phyloP scores from a whole-genome alignment of 768 basidiomycete species.

The Hysterangium stoloniferum region DNA sequence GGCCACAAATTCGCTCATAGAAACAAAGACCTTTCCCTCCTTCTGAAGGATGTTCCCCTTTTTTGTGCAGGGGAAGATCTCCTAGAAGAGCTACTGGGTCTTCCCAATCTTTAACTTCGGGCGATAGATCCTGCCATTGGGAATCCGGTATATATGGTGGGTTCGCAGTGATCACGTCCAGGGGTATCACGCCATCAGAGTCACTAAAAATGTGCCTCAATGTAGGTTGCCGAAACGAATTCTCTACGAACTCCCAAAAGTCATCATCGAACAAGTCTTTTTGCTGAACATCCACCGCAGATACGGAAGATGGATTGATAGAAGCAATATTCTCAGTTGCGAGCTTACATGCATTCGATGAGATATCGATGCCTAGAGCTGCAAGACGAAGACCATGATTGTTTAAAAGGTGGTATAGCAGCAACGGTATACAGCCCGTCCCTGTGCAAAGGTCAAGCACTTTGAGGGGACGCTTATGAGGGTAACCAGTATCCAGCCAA shows the following conservation, averaged over 20 bases:
- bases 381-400: constrained; percentile 40
- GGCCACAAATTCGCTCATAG: constrained; percentile 62
- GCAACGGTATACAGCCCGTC: constrained; percentile 82
- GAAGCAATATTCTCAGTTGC: constrained; percentile 38
- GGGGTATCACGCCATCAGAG: constrained; percentile 32
- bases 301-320: constrained; percentile 14
- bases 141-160: constrained; percentile 75
- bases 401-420: constrained; percentile 58
- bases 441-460: constrained; percentile 92
- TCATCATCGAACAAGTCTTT: constrained; percentile 35
- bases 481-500: constrained; percentile 16
- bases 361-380: constrained; percentile 64
- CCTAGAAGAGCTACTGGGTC: constrained; percentile 78
- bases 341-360: constrained; percentile 46
- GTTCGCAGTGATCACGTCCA: constrained; percentile 77
- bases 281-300: constrained; percentile 33
- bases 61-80: constrained; percentile 39
- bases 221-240: not conserved
- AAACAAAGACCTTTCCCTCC: constrained; percentile 47
- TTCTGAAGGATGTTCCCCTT: constrained; percentile 4
- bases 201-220: constrained; percentile 21
- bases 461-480: constrained; percentile 25
- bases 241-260: constrained; percentile 32
- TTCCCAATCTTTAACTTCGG: constrained; percentile 72
- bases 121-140: constrained; percentile 55